A percentile compares a stretch with the other conserved stretches of the same genome.
Conservation (phyloP, 371 early-diverging fungal genomes). For the Mortierella sp. region DNA sequence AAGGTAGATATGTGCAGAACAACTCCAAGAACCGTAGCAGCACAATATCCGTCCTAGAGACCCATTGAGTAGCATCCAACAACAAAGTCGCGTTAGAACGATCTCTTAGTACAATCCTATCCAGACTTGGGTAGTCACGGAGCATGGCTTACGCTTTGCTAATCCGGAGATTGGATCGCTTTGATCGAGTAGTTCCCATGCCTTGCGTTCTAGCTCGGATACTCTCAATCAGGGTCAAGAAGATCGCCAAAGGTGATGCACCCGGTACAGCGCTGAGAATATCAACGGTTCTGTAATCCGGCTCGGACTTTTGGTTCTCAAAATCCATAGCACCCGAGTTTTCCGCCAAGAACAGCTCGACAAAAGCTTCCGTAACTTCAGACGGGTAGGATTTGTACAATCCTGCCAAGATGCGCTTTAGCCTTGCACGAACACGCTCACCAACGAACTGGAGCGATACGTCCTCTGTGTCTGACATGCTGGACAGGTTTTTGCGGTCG, state of each 20-base stretch:
- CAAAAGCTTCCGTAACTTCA: constrained; percentile 72
- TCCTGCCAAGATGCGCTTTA: constrained; percentile 66
- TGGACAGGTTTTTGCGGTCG: constrained; percentile 27
- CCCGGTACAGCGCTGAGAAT: constrained; percentile 63
- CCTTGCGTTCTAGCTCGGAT: constrained; percentile 66
- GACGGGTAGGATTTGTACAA: constrained; percentile 65
- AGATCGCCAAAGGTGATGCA: constrained; percentile 63
- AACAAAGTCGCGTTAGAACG: too few species aligned
- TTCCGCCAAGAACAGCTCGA: constrained; percentile 69
- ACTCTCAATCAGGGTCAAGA: constrained; percentile 65
- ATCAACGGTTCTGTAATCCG: constrained; percentile 58
- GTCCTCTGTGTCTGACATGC: constrained; percentile 56
- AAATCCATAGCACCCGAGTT: constrained; percentile 60
- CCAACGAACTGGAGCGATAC: constrained; percentile 60
- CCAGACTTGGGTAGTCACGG: too few species aligned
- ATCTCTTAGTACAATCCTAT: too few species aligned
- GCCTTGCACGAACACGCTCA: constrained; percentile 61
- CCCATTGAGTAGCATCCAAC: too few species aligned
- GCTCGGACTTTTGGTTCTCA: constrained; percentile 28
- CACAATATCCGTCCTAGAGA: constrained; percentile 67
- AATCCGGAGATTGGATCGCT: constrained; percentile 57
- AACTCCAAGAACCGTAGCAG: constrained; percentile 69
- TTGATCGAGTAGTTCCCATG: constrained; percentile 49
- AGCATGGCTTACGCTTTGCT: constrained; percentile 64
- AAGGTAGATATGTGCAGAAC: constrained; percentile 61